These are phyloP conservation scores for Elaeis guineensis DNA, from an alignment of 176 grass and related monocot genomes.

Conservation along the genomic window DNA sequence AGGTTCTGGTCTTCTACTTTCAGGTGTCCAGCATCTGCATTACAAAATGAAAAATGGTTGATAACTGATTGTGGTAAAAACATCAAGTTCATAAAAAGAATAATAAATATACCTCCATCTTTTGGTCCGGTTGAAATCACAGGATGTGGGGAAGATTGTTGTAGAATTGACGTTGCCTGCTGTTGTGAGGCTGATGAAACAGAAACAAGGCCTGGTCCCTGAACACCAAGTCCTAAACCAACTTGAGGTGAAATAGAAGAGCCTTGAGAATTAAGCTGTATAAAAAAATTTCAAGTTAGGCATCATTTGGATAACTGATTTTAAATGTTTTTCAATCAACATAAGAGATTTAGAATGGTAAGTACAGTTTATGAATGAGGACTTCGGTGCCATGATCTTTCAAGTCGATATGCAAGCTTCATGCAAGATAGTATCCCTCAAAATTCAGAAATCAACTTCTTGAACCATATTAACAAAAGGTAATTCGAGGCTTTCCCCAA, in stretches of 20 bases:
- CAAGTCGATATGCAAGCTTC: too few species aligned
- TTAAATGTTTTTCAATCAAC: too few species aligned
- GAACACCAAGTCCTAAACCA: conserved; percentile 46
- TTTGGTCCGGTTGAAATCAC: conserved; percentile 17
- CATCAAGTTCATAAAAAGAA: background rate
- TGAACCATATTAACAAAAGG: too few species aligned
- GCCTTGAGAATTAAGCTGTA: conserved; percentile 80
- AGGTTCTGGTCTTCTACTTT: conserved; percentile 62
- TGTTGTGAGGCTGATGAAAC: conserved; percentile 18
- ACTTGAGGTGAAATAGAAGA: conserved; percentile 52
- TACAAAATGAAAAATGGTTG: background rate
- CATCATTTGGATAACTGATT: too few species aligned
- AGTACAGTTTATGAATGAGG: too few species aligned
- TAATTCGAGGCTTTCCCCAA: too few species aligned
- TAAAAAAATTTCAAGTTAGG: conserved; percentile 16
- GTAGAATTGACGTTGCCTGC: conserved; percentile 16
- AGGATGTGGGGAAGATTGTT: conserved; percentile 17
- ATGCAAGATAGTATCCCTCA: too few species aligned
- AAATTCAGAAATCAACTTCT: too few species aligned
- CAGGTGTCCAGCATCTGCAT: conserved; percentile 44
- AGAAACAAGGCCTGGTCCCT: conserved; percentile 59
- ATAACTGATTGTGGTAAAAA: background rate
- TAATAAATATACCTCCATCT: conserved; percentile 16
- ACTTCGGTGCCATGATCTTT: too few species aligned
- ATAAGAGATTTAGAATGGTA: too few species aligned